phyloP scores from a whole-genome alignment of 306 rosid genomes.

The Vicia faba region DNA sequence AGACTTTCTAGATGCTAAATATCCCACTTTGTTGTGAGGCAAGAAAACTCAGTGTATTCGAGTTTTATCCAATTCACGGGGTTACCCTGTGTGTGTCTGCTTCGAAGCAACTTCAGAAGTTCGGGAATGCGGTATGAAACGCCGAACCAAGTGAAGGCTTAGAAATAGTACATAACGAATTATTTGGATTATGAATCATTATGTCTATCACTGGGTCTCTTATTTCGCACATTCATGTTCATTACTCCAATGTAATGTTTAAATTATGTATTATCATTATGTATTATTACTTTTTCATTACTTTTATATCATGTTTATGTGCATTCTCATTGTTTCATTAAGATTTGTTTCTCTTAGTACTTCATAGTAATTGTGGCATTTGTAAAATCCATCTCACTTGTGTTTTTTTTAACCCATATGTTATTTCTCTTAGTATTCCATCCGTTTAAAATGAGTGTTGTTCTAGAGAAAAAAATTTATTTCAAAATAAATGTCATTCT shows the following conservation, averaged over 20 bases:
- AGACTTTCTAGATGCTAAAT: slow-evolving; percentile 94
- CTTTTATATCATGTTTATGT: background rate
- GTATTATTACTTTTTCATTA: slow-evolving; percentile 6
- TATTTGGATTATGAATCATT: slow-evolving; percentile 31
- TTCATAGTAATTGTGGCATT: too few species aligned
- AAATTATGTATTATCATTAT: slow-evolving; percentile 17
- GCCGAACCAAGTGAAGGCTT: background rate
- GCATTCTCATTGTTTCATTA: slow-evolving; percentile 19
- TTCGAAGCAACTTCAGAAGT: too few species aligned
- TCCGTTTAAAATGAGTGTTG: too few species aligned
- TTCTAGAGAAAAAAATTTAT: too few species aligned
- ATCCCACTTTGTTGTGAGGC: slow-evolving; percentile 77
- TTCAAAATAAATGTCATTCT: too few species aligned
- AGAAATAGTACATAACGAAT: background rate
- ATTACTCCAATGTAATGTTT: slow-evolving; percentile 28
- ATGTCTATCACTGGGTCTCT: slow-evolving; percentile 15
- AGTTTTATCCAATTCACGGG: too few species aligned
- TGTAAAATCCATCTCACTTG: too few species aligned
- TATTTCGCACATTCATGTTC: slow-evolving; percentile 3
- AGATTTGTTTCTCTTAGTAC: background rate
- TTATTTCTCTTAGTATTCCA: too few species aligned
- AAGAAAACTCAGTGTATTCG: background rate
- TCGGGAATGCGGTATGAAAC: too few species aligned
- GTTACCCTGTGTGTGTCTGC: too few species aligned
- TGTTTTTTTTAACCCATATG: too few species aligned